These are phyloP conservation scores for Aspergillus melleus DNA, from an alignment of 2,329 filamentous ascomycete species.

Conservation along the genomic window DNA sequence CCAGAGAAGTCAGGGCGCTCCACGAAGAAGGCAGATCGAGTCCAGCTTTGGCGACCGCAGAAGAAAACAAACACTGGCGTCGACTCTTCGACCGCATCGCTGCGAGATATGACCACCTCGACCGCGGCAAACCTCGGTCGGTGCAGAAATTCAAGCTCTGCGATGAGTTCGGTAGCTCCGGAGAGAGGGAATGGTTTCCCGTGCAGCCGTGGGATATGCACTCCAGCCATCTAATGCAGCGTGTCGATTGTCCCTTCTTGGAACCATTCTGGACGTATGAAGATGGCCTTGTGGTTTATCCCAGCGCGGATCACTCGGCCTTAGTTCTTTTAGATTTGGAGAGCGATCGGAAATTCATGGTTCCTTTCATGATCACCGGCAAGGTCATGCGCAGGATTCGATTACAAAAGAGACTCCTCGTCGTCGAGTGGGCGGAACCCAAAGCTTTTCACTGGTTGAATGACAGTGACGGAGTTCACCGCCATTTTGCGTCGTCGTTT, in stretches of 20 bases:
- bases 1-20: constrained; percentile 53
- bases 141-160: constrained; percentile 49
- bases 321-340: constrained; percentile 54
- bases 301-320: constrained; percentile 34
- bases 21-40: constrained; percentile 1
- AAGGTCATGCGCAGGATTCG: constrained; percentile 58
- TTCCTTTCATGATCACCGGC: constrained; percentile 54
- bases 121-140: constrained; percentile 48
- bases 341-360: constrained; percentile 40
- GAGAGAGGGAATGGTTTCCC: constrained; percentile 40
- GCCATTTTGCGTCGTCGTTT: constrained; percentile 62
- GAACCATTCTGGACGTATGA: constrained; percentile 57
- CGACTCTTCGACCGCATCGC: constrained; percentile 52
- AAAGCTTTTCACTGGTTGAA: constrained; percentile 54
- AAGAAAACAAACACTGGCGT: constrained; percentile 16
- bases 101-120: constrained; percentile 57
- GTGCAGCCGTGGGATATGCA: constrained; percentile 45
- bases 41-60: not conserved
- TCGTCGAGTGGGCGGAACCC: constrained; percentile 64
- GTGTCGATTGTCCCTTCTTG: constrained; percentile 36
- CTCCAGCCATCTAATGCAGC: constrained; percentile 33
- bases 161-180: constrained; percentile 35
- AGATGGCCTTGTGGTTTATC: constrained; percentile 59
- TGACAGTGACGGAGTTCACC: constrained; percentile 52
- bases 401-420: constrained; percentile 54